phyloP scores from a whole-genome alignment of 495 filamentous ascomycete genomes.

The Bacidia gigantensis region DNA sequence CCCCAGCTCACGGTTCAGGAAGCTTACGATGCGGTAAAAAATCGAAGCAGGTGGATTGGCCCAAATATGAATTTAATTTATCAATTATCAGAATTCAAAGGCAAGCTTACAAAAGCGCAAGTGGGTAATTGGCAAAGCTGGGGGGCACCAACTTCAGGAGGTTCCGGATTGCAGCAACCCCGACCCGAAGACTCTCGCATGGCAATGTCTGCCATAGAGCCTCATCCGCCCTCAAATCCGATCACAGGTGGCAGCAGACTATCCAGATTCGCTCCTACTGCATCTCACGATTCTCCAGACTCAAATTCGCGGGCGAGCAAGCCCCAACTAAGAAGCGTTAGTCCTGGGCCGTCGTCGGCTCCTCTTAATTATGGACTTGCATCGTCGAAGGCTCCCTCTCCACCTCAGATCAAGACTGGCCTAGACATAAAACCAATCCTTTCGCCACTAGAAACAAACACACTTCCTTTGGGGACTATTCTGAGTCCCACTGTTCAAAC shows the following conservation, averaged over 20 bases:
- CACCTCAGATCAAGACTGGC: conserved; percentile 1
- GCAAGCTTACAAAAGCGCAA: conserved; percentile 42
- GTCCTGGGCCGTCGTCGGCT: conserved; percentile 44
- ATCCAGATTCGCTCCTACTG: conserved; percentile 28
- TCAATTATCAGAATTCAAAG: conserved; percentile 85
- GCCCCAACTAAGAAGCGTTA: conserved; percentile 17
- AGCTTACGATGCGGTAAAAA: conserved; percentile 81
- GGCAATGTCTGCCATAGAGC: background rate
- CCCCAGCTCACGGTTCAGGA: conserved; percentile 78
- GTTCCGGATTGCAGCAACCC: background rate
- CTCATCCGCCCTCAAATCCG: background rate
- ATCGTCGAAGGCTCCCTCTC: background rate
- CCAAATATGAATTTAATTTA: conserved; percentile 98
- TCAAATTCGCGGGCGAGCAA: conserved; percentile 11
- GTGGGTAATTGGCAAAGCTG: conserved; percentile 30
- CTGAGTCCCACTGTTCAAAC: background rate
- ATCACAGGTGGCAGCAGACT: conserved; percentile 7
- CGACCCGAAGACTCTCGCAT: background rate
- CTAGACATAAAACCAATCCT: background rate
- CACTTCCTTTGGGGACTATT: background rate
- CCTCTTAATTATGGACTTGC: conserved; percentile 21
- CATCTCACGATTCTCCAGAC: conserved; percentile 19
- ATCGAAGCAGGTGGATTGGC: conserved; percentile 85
- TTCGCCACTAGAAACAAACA: background rate
- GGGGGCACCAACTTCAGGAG: conserved; percentile 15